Conservation (phyloP, 495 filamentous ascomycete genomes). For the Evansstolkia leycettana region DNA sequence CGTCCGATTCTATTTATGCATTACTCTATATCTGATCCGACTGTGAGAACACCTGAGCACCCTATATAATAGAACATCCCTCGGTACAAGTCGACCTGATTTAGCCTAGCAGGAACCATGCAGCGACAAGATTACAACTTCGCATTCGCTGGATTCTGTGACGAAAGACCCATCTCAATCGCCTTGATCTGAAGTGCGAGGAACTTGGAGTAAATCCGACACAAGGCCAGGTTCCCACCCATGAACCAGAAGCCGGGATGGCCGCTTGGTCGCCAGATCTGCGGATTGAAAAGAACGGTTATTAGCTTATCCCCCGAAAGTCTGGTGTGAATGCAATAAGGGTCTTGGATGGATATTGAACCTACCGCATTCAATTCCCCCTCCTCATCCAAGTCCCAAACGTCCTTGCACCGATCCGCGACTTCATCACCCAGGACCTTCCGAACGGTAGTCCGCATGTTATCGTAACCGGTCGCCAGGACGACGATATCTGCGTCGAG, state of each 20-base stretch:
- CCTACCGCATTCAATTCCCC: conserved; percentile 57
- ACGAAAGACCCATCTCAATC: conserved; percentile 46
- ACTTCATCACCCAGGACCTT: conserved; percentile 60
- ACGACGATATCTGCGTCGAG: conserved; percentile 71
- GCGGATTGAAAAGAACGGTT: too few species aligned
- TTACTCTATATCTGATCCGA: too few species aligned
- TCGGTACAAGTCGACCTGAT: too few species aligned
- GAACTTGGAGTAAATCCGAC: conserved; percentile 57
- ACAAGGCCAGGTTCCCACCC: conserved; percentile 67
- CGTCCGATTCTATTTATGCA: too few species aligned
- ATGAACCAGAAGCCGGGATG: conserved; percentile 77
- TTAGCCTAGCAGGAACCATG: too few species aligned
- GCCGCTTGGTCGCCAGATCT: conserved; percentile 62
- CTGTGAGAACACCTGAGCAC: too few species aligned
- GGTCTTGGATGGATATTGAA: too few species aligned
- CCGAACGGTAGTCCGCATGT: conserved; percentile 53
- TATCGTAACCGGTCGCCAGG: conserved; percentile 73
- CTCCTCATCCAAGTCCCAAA: conserved; percentile 72
- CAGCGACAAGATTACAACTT: too few species aligned
- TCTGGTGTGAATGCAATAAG: too few species aligned
- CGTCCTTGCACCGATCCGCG: conserved; percentile 49
- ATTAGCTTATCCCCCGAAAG: too few species aligned
- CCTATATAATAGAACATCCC: too few species aligned
- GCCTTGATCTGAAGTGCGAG: conserved; percentile 71
- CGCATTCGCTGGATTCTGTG: too few species aligned